A percentile compares a stretch with the other conserved stretches of the same genome.
These are phyloP conservation scores for Phytophthora uliginosa DNA, from an alignment of 352 stramenopile species.

Conservation along the genomic window DNA sequence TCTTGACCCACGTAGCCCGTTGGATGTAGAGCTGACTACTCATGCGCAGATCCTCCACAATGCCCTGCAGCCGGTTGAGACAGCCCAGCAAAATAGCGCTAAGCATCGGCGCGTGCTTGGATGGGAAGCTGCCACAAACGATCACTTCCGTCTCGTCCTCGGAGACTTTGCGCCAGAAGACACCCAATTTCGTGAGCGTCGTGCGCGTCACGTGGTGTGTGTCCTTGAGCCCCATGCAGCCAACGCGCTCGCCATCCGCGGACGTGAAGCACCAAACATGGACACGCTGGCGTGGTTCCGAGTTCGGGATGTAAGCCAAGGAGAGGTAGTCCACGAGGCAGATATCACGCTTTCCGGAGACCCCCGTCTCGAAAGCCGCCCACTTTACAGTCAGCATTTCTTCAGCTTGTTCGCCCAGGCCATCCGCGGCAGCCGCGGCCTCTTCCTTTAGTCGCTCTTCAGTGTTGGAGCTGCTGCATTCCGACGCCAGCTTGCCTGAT, in stretches of 20 bases:
- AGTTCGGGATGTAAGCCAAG: conserved; percentile 70
- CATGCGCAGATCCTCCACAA: conserved; percentile 81
- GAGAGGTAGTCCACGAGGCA: conserved; percentile 83
- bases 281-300: conserved; percentile 60
- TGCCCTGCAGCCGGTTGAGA: conserved; percentile 66
- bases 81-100: conserved; percentile 62
- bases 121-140: conserved; percentile 81
- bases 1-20: conserved; percentile 80
- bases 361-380: conserved; percentile 72
- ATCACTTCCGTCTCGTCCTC: conserved; percentile 85
- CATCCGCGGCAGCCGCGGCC: conserved; percentile 28
- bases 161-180: conserved; percentile 79
- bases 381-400: conserved; percentile 83
- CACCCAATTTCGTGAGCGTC: conserved; percentile 68
- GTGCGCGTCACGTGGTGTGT: conserved; percentile 71
- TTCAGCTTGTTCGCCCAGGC: conserved; percentile 45
- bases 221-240: conserved; percentile 81
- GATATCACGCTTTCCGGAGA: conserved; percentile 69
- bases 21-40: conserved; percentile 82
- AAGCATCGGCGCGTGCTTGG: conserved; percentile 69
- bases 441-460: conserved; percentile 41
- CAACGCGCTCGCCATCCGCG: conserved; percentile 77
- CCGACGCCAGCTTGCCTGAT: conserved; percentile 23
- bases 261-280: conserved; percentile 86
- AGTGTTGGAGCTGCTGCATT: conserved; percentile 37